Base-by-base conservation (phyloP, 2,329 filamentous ascomycete genomes). In the Drechslerella coelobrocha region DNA sequence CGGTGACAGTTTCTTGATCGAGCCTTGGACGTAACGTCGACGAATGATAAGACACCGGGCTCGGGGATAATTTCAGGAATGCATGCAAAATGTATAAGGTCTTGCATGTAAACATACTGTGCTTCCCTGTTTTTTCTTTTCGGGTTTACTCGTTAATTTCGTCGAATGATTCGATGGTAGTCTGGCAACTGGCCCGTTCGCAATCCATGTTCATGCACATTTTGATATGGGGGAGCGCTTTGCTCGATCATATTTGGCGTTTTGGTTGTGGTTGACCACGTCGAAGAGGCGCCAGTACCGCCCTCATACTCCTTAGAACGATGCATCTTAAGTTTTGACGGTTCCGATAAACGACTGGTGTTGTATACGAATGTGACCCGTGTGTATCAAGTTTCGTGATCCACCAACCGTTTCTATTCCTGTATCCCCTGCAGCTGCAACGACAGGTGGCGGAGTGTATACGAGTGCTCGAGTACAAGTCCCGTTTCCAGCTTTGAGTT, bases 161-260 rank as follows among this genome's bases (percentile, higher is more conserved):
- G n/a, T n/a, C n/a, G n/a, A n/a, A n/a, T n/a, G n/a, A n/a, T n/a
- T n/a, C n/a, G n/a, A n/a, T n/a, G n/a, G n/a, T n/a, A n/a, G n/a
- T n/a, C n/a, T n/a, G n/a, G n/a, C n/a, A n/a, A n/a, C n/a, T n/a
- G n/a, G n/a, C n/a, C n/a, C n/a, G n/a, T n/a, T n/a, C n/a, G n/a
- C 34, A 39, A 14, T 39, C 12, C 34, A 39, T 39, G 31, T 61
- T 19, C 24, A 51, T 41, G 37, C 43, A 23, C 24, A 57, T 47
- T 56, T 55, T 48, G 50, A 39, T 50, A 68, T 55, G 47, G 48
- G 26, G 45, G 51, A 45, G 39, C 37, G 41, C 61, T 47, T 41
- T 47, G 23, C 43, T 62, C 48, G 45, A 54, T 53, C 51, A 27
- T 41, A 39, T 37, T 43, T 5, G 21, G 41, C 6, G 17, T 14